Conservation (phyloP, 805 yeast genomes). For the Ogataea pilisensis region DNA sequence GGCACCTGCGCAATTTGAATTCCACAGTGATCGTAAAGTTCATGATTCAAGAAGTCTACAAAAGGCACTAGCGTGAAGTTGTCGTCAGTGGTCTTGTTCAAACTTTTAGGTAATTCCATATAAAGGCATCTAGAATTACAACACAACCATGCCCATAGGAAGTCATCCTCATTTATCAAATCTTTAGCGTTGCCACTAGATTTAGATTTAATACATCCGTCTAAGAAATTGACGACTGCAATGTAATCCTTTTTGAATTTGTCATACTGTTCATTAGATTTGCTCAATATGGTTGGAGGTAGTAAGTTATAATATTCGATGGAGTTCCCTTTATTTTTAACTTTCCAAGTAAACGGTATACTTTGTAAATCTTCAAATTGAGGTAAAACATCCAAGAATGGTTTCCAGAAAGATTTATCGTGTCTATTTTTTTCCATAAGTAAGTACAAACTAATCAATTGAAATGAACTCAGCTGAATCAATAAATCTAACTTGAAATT, state of each 20-base stretch:
- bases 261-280: conserved; percentile 37
- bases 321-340: conserved; percentile 20
- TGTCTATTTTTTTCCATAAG: conserved; percentile 40
- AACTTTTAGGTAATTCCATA: conserved; percentile 49
- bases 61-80: conserved; percentile 89
- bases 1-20: conserved; percentile 37
- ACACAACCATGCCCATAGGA: conserved; percentile 76
- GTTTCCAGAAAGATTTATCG: conserved; percentile 54
- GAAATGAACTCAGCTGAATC: conserved; percentile 50
- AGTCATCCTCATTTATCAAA: conserved; percentile 26
- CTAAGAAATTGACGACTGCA: conserved; percentile 28
- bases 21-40: conserved; percentile 46
- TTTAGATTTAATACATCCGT: conserved; percentile 7
- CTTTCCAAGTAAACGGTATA: conserved; percentile 65
- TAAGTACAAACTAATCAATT: conserved; percentile 49
- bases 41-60: conserved; percentile 85
- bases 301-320: conserved; percentile 32
- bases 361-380: conserved; percentile 43
- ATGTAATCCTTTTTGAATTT: conserved; percentile 45
- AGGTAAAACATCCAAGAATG: conserved; percentile 67
- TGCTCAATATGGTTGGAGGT: conserved; percentile 40
- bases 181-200: neutral
- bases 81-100: conserved; percentile 45
- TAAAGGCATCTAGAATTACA: conserved; percentile 90
- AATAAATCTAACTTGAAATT: conserved; percentile 30